Evolutionary conservation across 495 filamentous ascomycete species (phyloP), one percentile per base, ranked within the genome.

Genomic region (Entonaema liquescens): DNA sequence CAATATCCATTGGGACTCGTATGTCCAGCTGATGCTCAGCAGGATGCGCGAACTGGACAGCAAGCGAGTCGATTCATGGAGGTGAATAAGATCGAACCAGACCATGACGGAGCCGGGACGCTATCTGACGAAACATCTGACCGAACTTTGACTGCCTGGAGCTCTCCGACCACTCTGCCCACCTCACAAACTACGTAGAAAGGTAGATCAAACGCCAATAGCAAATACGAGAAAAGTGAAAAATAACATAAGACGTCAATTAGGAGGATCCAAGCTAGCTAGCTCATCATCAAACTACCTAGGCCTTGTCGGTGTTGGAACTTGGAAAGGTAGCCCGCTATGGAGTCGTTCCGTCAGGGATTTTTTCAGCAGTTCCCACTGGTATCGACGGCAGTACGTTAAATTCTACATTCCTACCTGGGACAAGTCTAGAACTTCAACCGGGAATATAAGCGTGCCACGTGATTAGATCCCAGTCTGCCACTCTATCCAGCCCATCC

Each of bases 371-470:
- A 56, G 61, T 55, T 28, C 35, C 47, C 60, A 65, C 61, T 52
- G 19, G 28, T 65, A 17, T 65, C 56, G 65, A 73, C 54, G 61
- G 28, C 38, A 65, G 60, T 31, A 66, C 21, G 19, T 47, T 47
- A 25, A 52, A 23, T 64, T 61, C 44, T 65, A 68, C 56, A 68
- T 72, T 60, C 70, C 70, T 68, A 72, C 54, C 65, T 72, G 28
- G 70, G 70, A 68, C 36, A 72, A 68, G 70, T 72, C 70, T 68
- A 72, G 69, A 67, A 67, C 64, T 59, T 67, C 59, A 42, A 53
- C 62, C 42, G 59, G 55, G 35, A 25, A 44, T 67, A 65, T 58
- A 62, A 60, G 61, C 54, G 29, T n/a, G 59, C 55, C 70, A 72
- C 70, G 70, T 72, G 70, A 72, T 29, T 26, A 2, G 3, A 65